Base-by-base conservation (phyloP, 768 basidiomycete species). In the Obba rivulosa region DNA sequence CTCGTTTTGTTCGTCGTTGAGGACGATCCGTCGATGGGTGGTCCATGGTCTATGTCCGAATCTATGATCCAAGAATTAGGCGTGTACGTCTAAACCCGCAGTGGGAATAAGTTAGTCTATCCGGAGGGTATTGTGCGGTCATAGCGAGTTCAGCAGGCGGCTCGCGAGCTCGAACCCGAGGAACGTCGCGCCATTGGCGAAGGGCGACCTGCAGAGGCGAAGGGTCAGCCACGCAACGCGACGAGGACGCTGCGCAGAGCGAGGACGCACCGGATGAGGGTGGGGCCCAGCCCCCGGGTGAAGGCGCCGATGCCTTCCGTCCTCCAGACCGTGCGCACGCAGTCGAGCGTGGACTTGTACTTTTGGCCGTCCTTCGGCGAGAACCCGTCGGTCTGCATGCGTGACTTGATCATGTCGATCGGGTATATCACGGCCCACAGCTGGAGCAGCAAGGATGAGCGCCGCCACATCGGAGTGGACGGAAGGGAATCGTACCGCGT, bases 151-250 rank as follows among this genome's bases (percentile, higher is more conserved):
- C 51, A 89, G 68, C 37, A 80, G 53, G 40, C 92, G 78, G 68
- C 81, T 92, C 38, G 90, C 91, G 69, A 97, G 75, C 73, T 98
- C 95, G 60, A 93, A 97, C 1, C 91, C 93, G 48, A 95, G 79
- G 77, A 97, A 98, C 0, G 95, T 98, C 1, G 92, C 92, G 17
- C 93, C 95, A 57, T 97, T 98, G 10, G 94, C 94, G 59, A 96
- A 95, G 1, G 93, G 94, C 2, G 91, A 93, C 58, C 91, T 93
- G 45, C 16, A 38, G 20, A 14, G 24, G 37, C 28, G 18, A 36
- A 34, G 14, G 18, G 38, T 11, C 17, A 38, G n/a, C n/a, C 20
- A 18, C 28, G 17, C 37, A 44, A 34, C 43, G 42, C 41, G 43
- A 10, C 11, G n/a, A 35, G 14, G 20, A n/a, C 16, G 20, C 23